Evolutionary conservation across 2,329 filamentous ascomycete species (phyloP), one percentile per base, ranked within the genome.

Genomic region (Aspergillus amoenus): DNA sequence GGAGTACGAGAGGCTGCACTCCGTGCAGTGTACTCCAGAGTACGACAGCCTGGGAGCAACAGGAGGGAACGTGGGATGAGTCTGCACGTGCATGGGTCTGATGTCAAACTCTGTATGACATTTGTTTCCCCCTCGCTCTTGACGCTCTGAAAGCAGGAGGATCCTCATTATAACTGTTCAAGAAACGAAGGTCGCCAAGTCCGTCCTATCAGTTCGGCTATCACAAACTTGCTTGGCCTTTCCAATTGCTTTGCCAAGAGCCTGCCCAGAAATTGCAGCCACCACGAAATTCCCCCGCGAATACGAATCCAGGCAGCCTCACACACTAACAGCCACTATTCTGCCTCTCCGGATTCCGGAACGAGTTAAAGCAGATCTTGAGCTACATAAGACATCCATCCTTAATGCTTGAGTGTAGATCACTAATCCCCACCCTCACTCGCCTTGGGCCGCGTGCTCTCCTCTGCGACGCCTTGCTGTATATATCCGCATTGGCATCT

Each of bases 311-410:
- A 40, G 43, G 41, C 51, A 45, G 48, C 41, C 44, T 50, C 50
- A 40, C 30, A 15, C 24, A 47, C 21, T 32, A 34, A 24, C 41
- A 22, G 30, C 41, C 56, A 48, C 27, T 43, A 12, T 9, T 37
- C 27, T 9, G 27, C 30, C 46, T 17, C 46, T 44, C 53, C 22
- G 47, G 46, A 39, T 7, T 27, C 51, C 51, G 43, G 51, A 54
- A 54, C 43, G 34, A 50, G 32, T 48, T 46, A 50, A 54, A 54
- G 37, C 43, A 49, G 12, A 46, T 45, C 40, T 53, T 42, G 12
- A n/a, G 39, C 76, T 63, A 80, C 78, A 80, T 80, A 61, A 80
- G 67, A 64, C 77, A 80, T 41, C 76, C 78, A 55, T 79, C 77
- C 68, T 79, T 79, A 61, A 79, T 77, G 57, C 77, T 79, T 32